Percentiles rank a stretch among this genome's conserved stretches.
These are phyloP conservation scores for Skeletonema marinoi DNA, from an alignment of 108 stramenopile species.

Conservation along the genomic window DNA sequence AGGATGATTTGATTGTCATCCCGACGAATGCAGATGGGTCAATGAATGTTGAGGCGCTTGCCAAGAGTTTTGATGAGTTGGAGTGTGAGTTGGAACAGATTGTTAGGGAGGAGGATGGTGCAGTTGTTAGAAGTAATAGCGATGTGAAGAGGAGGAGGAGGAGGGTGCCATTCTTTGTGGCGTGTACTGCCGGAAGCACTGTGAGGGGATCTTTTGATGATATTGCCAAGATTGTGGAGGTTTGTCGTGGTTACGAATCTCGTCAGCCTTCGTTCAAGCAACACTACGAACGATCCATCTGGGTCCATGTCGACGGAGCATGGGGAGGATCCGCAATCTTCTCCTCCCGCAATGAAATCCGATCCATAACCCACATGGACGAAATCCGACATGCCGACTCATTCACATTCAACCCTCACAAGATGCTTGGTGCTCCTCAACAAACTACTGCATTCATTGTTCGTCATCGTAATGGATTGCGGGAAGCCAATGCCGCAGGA, in stretches of 20 bases:
- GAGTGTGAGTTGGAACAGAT: slow-evolving; percentile 17
- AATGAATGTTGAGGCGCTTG: slow-evolving; percentile 39
- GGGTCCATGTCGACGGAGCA: slow-evolving; percentile 68
- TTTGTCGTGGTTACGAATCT: slow-evolving; percentile 45
- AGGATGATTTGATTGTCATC: slow-evolving; percentile 43
- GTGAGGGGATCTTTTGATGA: slow-evolving; percentile 65
- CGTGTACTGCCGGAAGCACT: slow-evolving; percentile 58
- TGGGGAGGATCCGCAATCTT: slow-evolving; percentile 67
- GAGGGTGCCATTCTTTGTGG: slow-evolving; percentile 59
- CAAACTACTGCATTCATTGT: slow-evolving; percentile 59
- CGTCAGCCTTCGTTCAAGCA: not conserved
- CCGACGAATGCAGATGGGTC: slow-evolving; percentile 40
- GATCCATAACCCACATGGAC: slow-evolving; percentile 36
- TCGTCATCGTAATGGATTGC: slow-evolving; percentile 33
- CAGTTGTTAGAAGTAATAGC: not conserved
- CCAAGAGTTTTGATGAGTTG: slow-evolving; percentile 26
- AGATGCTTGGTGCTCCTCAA: slow-evolving; percentile 64
- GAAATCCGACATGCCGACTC: slow-evolving; percentile 49
- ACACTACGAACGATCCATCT: slow-evolving; percentile 31
- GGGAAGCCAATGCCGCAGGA: slow-evolving; percentile 45
- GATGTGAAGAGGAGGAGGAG: not conserved
- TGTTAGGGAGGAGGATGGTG: not conserved
- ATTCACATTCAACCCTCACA: slow-evolving; percentile 68
- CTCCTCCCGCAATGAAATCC: slow-evolving; percentile 27
- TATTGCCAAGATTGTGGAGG: slow-evolving; percentile 44